Evolutionary conservation across 1,284 basidiomycete species (phyloP).

Genomic region (Omphalotus olearius): DNA sequence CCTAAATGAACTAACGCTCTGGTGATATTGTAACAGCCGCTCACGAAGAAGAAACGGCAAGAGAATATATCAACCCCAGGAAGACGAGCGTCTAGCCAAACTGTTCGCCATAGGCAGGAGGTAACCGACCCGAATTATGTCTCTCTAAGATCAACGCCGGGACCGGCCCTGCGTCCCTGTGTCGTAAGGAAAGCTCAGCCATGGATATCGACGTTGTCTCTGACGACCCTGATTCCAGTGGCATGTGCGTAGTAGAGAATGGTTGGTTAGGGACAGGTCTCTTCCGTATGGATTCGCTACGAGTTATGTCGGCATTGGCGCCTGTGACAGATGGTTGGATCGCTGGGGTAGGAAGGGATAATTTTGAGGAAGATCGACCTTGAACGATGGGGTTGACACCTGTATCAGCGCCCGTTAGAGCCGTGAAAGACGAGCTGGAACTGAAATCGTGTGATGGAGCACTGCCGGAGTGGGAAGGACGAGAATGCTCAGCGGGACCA

Average conservation of each 20-base stretch:
- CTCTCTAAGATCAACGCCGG: constrained; percentile 13
- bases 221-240: neutral
- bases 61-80: no score
- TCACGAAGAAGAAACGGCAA: no score
- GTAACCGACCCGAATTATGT: constrained; percentile 17
- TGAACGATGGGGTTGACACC: neutral
- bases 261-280: no score
- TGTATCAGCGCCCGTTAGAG: neutral
- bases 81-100: neutral
- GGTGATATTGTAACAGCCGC: no score
- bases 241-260: neutral
- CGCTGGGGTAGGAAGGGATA: neutral
- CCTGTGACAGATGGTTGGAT: no score
- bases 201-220: neutral
- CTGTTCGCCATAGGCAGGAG: constrained; percentile 23
- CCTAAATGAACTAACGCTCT: no score
- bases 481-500: no score
- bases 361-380: no score
- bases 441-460: no score
- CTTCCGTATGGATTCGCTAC: neutral
- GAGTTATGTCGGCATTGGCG: neutral
- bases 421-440: no score
- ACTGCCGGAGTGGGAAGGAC: no score
- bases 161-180: constrained; percentile 19
- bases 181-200: constrained; percentile 12